Evolutionary conservation across 1,284 basidiomycete species (phyloP).

Genomic region (Melampsora abietis-canadensis): DNA sequence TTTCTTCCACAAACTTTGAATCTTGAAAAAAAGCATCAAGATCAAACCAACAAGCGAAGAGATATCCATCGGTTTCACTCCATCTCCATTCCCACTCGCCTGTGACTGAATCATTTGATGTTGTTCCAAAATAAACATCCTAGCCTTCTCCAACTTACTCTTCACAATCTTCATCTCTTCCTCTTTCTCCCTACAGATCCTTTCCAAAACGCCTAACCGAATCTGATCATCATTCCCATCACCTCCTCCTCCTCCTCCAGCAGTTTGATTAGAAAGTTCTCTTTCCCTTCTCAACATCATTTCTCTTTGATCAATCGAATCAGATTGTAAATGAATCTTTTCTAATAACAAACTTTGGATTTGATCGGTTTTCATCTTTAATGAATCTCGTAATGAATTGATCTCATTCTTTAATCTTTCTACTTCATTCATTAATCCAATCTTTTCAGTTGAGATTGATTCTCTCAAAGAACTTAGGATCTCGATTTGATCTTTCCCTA

Average conservation of each 20-base stretch:
- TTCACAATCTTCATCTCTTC: slow-evolving; percentile 67
- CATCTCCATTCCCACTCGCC: slow-evolving; percentile 8
- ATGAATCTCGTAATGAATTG: slow-evolving; percentile 73
- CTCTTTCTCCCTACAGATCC: slow-evolving; percentile 61
- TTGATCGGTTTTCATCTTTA: slow-evolving; percentile 68
- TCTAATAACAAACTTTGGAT: slow-evolving; percentile 68
- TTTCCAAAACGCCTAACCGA: slow-evolving; percentile 70
- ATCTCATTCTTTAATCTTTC: slow-evolving; percentile 66
- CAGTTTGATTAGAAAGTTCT: slow-evolving; percentile 67
- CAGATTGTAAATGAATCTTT: slow-evolving; percentile 83
- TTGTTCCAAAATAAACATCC: slow-evolving; percentile 85
- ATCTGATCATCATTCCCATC: slow-evolving; percentile 72
- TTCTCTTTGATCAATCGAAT: slow-evolving; percentile 78
- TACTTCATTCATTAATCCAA: slow-evolving; percentile 67
- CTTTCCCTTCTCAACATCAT: slow-evolving; percentile 74
- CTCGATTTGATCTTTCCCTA: slow-evolving; percentile 57
- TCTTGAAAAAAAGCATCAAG: background rate
- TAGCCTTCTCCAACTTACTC: slow-evolving; percentile 78
- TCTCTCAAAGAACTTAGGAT: slow-evolving; percentile 75
- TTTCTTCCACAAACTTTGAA: background rate
- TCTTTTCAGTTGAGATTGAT: slow-evolving; percentile 82
- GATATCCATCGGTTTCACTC: slow-evolving; percentile 10
- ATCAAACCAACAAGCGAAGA: slow-evolving; percentile 18
- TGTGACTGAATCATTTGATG: slow-evolving; percentile 56
- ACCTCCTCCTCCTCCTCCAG: slow-evolving; percentile 70